Evolutionary conservation across 306 rosid genomes (phyloP).

Genomic region (Fagus sylvatica): DNA sequence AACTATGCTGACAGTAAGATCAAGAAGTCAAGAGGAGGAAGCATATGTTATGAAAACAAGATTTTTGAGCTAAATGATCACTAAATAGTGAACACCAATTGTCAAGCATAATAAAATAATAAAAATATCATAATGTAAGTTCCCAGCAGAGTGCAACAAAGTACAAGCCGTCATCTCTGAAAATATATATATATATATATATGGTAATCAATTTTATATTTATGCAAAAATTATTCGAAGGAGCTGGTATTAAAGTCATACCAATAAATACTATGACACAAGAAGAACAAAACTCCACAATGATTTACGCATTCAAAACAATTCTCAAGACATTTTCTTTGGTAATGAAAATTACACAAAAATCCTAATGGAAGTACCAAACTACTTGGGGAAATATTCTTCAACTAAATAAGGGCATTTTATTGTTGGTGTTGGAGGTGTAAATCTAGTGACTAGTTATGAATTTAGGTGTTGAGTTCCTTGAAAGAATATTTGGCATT

Average conservation of each 20-base stretch:
- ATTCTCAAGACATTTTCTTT: not conserved
- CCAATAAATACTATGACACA: not conserved
- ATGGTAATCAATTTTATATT: not conserved
- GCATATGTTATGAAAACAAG: not conserved
- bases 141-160: not conserved
- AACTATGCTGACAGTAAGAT: not conserved
- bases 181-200: no score
- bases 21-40: conserved; percentile 1
- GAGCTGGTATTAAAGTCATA: not conserved
- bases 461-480: no score
- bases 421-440: no score
- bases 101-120: not conserved
- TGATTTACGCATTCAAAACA: not conserved
- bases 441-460: no score
- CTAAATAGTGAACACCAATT: not conserved
- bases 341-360: not conserved
- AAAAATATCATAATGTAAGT: not conserved
- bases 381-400: not conserved
- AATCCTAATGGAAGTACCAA: no score
- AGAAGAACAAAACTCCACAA: not conserved
- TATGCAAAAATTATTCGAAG: not conserved
- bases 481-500: no score
- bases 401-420: no score
- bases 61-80: not conserved
- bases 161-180: not conserved